Percentiles rank a stretch among this genome's conserved stretches.
Evolutionary conservation across 2,329 filamentous ascomycete species (phyloP).

Genomic region (Ophiostoma ips): DNA sequence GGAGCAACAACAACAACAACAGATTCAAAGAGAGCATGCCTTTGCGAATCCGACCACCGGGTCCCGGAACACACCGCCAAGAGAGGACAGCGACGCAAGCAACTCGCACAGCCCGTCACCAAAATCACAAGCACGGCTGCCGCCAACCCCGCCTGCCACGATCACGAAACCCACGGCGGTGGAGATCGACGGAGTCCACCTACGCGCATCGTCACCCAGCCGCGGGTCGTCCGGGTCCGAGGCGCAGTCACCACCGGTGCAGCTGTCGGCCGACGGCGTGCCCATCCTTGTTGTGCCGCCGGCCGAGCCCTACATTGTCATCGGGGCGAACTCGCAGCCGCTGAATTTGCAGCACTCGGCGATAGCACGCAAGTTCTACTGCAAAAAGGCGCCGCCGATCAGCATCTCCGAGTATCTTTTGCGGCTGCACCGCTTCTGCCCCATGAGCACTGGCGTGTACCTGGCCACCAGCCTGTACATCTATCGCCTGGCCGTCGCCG

Average conservation of each 20-base stretch:
- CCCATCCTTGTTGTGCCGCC: slow-evolving; percentile 18
- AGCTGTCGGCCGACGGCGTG: slow-evolving; percentile 17
- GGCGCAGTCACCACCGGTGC: not conserved
- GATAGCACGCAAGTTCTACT: slow-evolving; percentile 87
- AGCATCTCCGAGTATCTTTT: slow-evolving; percentile 70
- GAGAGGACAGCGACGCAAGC: slow-evolving; percentile 4
- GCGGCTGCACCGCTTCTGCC: slow-evolving; percentile 80
- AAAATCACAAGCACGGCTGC: slow-evolving; percentile 3
- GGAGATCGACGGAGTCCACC: slow-evolving; percentile 38
- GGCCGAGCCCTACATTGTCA: slow-evolving; percentile 42
- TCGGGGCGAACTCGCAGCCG: slow-evolving; percentile 57
- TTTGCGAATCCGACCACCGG: no score
- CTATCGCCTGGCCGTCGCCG: slow-evolving; percentile 62
- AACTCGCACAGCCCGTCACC: not conserved
- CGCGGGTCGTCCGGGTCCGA: not conserved
- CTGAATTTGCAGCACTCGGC: slow-evolving; percentile 68
- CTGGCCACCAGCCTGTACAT: slow-evolving; percentile 82
- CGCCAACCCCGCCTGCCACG: slow-evolving; percentile 12
- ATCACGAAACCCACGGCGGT: slow-evolving; percentile 12
- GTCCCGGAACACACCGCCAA: slow-evolving; percentile 7
- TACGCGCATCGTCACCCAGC: slow-evolving; percentile 21
- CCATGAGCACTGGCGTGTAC: slow-evolving; percentile 87
- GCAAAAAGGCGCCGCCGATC: slow-evolving; percentile 73
- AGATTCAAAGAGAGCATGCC: no score
- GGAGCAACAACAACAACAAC: not conserved